phyloP scores from a whole-genome alignment of 140 eudicot genomes.

The Senecio squalidus region DNA sequence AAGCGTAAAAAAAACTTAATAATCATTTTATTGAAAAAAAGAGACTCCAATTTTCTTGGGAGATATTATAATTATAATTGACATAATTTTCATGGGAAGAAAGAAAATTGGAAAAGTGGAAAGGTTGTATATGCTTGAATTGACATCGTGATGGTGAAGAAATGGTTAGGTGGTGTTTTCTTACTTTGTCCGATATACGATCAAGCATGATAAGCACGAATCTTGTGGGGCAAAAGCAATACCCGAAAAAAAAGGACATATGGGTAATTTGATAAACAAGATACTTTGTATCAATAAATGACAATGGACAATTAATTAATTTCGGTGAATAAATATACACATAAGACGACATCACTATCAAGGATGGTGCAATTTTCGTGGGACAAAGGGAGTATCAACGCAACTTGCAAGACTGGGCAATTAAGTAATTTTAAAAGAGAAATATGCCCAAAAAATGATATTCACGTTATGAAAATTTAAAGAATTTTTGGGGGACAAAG shows the following conservation, averaged over 20 bases:
- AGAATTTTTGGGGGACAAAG: background rate
- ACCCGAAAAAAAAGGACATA: too few species aligned
- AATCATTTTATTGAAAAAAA: too few species aligned
- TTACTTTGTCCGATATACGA: constrained; percentile 1
- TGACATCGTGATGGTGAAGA: background rate
- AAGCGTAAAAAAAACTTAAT: too few species aligned
- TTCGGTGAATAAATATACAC: background rate
- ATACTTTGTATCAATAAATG: too few species aligned
- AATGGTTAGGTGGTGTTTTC: background rate
- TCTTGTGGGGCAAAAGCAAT: constrained; percentile 11
- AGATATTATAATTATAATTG: background rate
- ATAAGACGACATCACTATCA: constrained; percentile 8
- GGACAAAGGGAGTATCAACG: constrained; percentile 1
- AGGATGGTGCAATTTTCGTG: background rate
- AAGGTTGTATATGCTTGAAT: background rate
- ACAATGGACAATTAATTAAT: constrained; percentile 3
- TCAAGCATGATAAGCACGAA: constrained; percentile 23
- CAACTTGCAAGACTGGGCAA: background rate
- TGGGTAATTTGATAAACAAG: too few species aligned
- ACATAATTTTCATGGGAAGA: background rate
- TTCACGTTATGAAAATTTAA: background rate
- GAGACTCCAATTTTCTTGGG: background rate
- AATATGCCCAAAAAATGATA: background rate
- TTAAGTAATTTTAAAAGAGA: background rate
- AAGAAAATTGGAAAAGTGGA: background rate